Percentiles rank a stretch among this genome's conserved stretches.
phyloP scores from a whole-genome alignment of 176 grass and related monocot genomes.

The Cenchrus americanus region DNA sequence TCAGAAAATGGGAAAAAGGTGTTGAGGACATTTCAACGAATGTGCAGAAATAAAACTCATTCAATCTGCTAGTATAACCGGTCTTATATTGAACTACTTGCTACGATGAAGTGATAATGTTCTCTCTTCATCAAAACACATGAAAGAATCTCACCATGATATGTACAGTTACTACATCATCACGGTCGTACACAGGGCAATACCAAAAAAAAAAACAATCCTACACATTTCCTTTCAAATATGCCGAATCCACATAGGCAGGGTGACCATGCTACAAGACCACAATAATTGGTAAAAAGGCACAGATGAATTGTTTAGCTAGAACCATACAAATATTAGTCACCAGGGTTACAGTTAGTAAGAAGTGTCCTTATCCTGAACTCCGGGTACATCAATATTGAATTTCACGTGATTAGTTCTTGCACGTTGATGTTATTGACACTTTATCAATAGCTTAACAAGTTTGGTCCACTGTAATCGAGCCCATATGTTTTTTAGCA shows the following conservation, averaged over 20 bases:
- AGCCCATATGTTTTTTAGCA: neutral
- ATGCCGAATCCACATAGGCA: slow-evolving; percentile 5
- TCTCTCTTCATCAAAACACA: neutral
- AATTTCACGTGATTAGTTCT: slow-evolving; percentile 7
- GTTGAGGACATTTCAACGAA: neutral
- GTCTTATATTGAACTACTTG: neutral
- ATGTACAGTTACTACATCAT: neutral
- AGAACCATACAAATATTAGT: no score
- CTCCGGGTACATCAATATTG: neutral
- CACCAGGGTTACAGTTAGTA: no score
- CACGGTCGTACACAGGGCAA: neutral
- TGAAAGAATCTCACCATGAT: neutral
- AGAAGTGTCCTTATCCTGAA: neutral
- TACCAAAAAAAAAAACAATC: neutral
- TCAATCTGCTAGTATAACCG: neutral
- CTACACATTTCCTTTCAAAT: neutral
- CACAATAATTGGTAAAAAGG: neutral
- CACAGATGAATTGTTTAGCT: neutral
- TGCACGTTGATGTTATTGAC: neutral
- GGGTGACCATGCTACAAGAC: neutral
- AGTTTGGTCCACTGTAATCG: neutral
- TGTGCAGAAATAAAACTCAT: neutral
- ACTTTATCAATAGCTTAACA: neutral
- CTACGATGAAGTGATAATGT: neutral
- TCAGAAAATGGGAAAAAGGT: neutral